Base-by-base conservation (phyloP, 192 early-diverging fungal species). In the Ambispora gerdemannii region DNA sequence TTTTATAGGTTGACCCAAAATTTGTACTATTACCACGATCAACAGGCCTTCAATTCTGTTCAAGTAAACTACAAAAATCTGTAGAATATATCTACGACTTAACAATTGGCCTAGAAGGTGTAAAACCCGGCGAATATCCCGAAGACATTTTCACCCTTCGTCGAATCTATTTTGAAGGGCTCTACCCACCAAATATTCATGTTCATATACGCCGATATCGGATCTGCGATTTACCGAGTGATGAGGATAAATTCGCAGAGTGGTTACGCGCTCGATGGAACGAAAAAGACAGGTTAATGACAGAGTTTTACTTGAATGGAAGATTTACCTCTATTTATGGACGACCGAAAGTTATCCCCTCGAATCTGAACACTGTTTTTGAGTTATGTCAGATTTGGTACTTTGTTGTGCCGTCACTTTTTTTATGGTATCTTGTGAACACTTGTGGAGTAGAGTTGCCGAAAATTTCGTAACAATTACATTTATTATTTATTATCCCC, bases 31-130 rank as follows among this genome's bases (percentile, higher is more conserved):
- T 97, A 52, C 97, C 97, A 17, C 89, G 92, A 15, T 80, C 84
- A 3, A 95, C 92, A 3, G 97, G 97, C 33, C 80, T 93, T 33
- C 86, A 83, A 66, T 84, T 91, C 63, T 90, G 87, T 62, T 75
- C 88, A 56, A 81, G 87, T 59, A 79, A 83, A 60, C 80, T 97
- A 35, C 83, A 83, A 10, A 81, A 82, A 53, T 79, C 86, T 3
- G 78, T 90, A 20, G 81, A 87, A 35, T 90, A 92, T 68, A 38
- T 98, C 15, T 95, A 90, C 67, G 95, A 98, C 75, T 66, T 95
- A 4, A 95, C 97, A 1, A 84, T 98, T 15, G 97, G 91, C 10
- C 95, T 95, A 71, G 84, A 88, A 66, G 92, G 93, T 0, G 75
- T 96, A 15, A 76, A 76, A 19, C 73, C 77, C 24, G 89, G 84